Percentiles rank a stretch among this genome's conserved stretches.
Evolutionary conservation across 2,329 filamentous ascomycete species (phyloP).

Genomic region (Trichophaea hybrida): DNA sequence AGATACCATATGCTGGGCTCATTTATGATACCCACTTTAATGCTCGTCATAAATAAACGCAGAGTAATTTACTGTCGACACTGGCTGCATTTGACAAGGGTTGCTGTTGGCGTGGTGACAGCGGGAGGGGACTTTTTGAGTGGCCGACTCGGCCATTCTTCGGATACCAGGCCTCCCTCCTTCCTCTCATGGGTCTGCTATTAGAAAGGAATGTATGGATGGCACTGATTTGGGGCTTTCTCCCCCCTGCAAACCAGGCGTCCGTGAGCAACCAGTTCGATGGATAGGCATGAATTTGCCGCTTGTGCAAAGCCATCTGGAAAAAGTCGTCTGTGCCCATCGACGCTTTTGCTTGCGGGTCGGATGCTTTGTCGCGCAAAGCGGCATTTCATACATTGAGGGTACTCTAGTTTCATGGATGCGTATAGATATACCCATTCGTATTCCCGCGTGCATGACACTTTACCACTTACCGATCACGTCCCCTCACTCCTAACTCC

Average conservation of each 20-base stretch:
- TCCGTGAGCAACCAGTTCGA: background rate
- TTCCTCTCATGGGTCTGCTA: background rate
- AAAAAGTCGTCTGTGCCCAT: background rate
- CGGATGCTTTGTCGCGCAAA: background rate
- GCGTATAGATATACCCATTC: background rate
- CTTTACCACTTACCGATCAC: background rate
- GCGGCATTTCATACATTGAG: background rate
- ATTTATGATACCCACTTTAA: no score
- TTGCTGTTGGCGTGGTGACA: background rate
- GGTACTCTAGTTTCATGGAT: background rate
- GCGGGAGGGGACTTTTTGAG: background rate
- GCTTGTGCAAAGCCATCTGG: background rate
- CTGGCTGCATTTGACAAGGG: no score
- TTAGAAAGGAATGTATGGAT: background rate
- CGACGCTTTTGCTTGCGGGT: background rate
- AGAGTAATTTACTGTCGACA: no score
- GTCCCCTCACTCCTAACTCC: background rate
- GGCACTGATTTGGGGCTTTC: background rate
- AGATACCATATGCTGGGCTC: no score
- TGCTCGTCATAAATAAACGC: no score
- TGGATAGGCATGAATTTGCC: background rate
- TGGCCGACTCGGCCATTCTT: background rate
- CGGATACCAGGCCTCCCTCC: background rate
- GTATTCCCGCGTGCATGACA: background rate
- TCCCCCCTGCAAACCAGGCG: background rate